Percentiles rank a stretch among this genome's conserved stretches.
Conservation (phyloP, 768 basidiomycete genomes). For the Multifurca ochricompacta region DNA sequence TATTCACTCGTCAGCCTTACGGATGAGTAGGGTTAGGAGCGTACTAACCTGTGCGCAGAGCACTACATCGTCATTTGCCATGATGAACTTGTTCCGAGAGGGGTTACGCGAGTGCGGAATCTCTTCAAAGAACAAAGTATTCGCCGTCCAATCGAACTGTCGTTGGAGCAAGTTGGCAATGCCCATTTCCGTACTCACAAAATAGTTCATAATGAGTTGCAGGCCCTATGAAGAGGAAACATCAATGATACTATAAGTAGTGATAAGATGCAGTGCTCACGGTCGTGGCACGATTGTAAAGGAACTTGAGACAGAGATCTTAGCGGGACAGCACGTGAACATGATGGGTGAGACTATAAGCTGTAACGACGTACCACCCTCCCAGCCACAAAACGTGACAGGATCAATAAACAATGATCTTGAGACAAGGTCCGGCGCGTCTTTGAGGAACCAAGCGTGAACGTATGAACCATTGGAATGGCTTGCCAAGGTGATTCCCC, state of each 20-base stretch:
- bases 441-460: slow-evolving; percentile 88
- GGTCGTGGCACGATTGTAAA: slow-evolving; percentile 62
- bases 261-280: slow-evolving; percentile 33
- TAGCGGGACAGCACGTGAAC: slow-evolving; percentile 5
- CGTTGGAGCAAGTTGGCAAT: slow-evolving; percentile 78
- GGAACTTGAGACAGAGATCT: slow-evolving; percentile 90
- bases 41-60: slow-evolving; percentile 56
- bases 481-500: slow-evolving; percentile 70
- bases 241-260: not conserved
- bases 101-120: slow-evolving; percentile 73
- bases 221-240: slow-evolving; percentile 42
- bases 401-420: slow-evolving; percentile 91
- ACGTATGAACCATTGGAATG: slow-evolving; percentile 87
- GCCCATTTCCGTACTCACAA: slow-evolving; percentile 82
- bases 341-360: not conserved
- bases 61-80: slow-evolving; percentile 81
- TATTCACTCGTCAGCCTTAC: not conserved
- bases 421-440: slow-evolving; percentile 53
- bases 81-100: slow-evolving; percentile 57
- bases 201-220: slow-evolving; percentile 79
- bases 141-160: slow-evolving; percentile 80
- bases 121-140: slow-evolving; percentile 86
- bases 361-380: slow-evolving; percentile 58
- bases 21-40: not conserved
- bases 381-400: slow-evolving; percentile 87